These are phyloP conservation scores for Fusarium sp. DNA, from an alignment of 2,329 filamentous ascomycete genomes.

Conservation along the genomic window DNA sequence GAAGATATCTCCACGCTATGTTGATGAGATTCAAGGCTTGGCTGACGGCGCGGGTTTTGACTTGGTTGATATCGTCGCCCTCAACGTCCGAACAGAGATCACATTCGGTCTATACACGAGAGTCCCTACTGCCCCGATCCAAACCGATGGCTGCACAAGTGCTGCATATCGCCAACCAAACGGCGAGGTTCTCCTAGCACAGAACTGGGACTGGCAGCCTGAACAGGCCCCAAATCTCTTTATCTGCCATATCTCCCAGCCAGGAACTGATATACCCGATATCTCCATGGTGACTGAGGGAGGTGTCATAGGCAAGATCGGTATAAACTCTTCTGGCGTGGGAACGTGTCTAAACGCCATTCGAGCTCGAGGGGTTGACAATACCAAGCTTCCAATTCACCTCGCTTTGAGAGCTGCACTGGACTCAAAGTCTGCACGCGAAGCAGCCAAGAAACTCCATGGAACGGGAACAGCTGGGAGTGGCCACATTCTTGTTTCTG, in stretches of 20 bases:
- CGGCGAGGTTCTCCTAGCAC: constrained; percentile 57
- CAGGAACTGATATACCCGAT: constrained; percentile 55
- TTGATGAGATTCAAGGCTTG: constrained; percentile 63
- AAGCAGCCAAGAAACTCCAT: constrained; percentile 16
- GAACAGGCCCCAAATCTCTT: constrained; percentile 66
- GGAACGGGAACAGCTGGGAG: constrained; percentile 37
- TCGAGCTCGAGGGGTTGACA: constrained; percentile 66
- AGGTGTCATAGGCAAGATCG: constrained; percentile 75
- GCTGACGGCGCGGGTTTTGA: constrained; percentile 62
- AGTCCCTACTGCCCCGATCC: constrained; percentile 18
- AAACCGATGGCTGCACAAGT: constrained; percentile 68
- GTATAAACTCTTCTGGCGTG: constrained; percentile 70
- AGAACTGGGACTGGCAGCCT: constrained; percentile 73
- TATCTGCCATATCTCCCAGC: constrained; percentile 60
- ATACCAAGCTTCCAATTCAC: constrained; percentile 68
- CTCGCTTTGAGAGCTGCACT: constrained; percentile 68
- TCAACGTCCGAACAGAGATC: constrained; percentile 59
- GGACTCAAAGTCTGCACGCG: constrained; percentile 56
- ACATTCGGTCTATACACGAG: constrained; percentile 64
- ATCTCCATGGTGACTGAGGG: constrained; percentile 70
- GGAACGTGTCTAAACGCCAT: constrained; percentile 74
- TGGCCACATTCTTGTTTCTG: constrained; percentile 38
- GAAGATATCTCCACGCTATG: constrained; percentile 15
- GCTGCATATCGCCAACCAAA: constrained; percentile 59
- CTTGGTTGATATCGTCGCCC: constrained; percentile 66